Evolutionary conservation across 306 rosid genomes (phyloP).

Genomic region (Sophora flavescens): DNA sequence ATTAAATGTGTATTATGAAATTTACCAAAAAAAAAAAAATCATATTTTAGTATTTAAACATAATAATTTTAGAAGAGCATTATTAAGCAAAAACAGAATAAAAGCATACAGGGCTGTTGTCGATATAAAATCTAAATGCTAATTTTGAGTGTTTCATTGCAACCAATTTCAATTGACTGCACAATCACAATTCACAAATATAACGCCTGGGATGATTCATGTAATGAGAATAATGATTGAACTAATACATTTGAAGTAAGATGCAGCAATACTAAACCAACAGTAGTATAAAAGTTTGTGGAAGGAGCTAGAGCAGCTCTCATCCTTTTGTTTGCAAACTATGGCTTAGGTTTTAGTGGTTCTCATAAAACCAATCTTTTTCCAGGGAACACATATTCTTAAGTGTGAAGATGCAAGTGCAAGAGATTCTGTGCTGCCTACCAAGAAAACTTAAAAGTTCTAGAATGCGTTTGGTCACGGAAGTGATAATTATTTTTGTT

Average conservation of each 20-base stretch:
- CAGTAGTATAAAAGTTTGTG: background rate
- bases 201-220: background rate
- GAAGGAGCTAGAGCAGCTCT: background rate
- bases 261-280: background rate
- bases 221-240: background rate
- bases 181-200: background rate
- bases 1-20: background rate
- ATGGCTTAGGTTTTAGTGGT: background rate
- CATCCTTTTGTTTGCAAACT: slow-evolving; percentile 19
- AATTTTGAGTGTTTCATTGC: slow-evolving; percentile 4
- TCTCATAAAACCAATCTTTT: slow-evolving; percentile 12
- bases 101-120: background rate
- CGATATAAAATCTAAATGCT: background rate
- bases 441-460: slow-evolving; percentile 5
- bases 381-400: slow-evolving; percentile 13
- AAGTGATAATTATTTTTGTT: background rate
- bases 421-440: background rate
- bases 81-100: background rate
- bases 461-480: background rate
- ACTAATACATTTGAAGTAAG: background rate
- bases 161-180: background rate
- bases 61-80: background rate
- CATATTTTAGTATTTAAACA: slow-evolving; percentile 4
- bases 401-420: background rate
- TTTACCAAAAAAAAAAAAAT: slow-evolving; percentile 4